Evolutionary conservation across 306 rosid genomes (phyloP).

Genomic region (Pterocarpus santalinus): DNA sequence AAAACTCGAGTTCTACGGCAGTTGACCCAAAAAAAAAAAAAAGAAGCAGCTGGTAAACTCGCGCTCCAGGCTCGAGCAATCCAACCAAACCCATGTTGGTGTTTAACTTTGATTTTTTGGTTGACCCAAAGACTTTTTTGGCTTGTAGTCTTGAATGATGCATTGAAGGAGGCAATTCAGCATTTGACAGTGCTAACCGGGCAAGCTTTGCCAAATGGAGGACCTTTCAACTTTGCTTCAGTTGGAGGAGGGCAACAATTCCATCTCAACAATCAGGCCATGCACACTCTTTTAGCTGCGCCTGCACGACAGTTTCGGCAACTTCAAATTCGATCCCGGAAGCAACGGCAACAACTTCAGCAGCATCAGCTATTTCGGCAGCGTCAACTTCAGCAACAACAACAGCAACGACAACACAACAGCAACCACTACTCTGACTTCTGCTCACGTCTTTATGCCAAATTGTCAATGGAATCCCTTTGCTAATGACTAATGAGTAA

Average conservation of each 20-base stretch:
- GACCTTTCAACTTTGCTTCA: conserved; percentile 68
- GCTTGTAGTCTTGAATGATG: conserved; percentile 71
- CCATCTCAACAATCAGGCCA: conserved; percentile 66
- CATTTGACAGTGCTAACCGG: conserved; percentile 81
- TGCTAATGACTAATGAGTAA: no score
- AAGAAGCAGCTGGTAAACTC: no score
- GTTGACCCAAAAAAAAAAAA: no score
- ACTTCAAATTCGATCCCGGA: conserved; percentile 76
- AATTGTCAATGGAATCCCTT: no score
- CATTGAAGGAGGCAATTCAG: conserved; percentile 86
- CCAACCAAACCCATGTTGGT: no score
- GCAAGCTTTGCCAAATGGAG: conserved; percentile 69
- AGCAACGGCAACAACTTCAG: conserved; percentile 71
- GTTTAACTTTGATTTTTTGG: no score
- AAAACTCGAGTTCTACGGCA: no score
- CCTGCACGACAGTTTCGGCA: conserved; percentile 75
- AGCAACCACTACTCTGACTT: background rate
- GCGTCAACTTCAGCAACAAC: conserved; percentile 71
- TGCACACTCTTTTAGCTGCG: conserved; percentile 63
- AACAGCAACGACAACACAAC: conserved; percentile 41
- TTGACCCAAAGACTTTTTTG: background rate
- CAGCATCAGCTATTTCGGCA: conserved; percentile 67
- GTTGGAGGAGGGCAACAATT: conserved; percentile 75
- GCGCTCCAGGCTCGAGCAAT: no score
- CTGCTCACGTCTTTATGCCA: no score